Percentiles rank a stretch among this genome's conserved stretches.
Conservation (phyloP, 306 rosid genomes). For the Cicer arietinum region DNA sequence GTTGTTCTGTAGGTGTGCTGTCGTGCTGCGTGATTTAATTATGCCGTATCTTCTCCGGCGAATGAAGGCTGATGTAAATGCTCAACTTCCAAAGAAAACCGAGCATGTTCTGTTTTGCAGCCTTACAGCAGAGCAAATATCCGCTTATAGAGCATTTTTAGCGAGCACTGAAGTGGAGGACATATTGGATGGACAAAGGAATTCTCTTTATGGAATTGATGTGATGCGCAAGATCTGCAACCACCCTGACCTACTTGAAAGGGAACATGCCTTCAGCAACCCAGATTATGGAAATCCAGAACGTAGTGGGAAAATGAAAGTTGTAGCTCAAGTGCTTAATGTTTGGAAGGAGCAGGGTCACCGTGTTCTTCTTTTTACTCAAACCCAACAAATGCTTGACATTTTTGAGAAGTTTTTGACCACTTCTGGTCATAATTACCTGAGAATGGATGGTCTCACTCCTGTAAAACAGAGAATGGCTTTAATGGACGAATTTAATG, state of each 20-base stretch:
- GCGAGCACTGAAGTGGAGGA: conserved; percentile 98
- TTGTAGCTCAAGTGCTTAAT: conserved; percentile 88
- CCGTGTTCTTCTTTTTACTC: conserved; percentile 90
- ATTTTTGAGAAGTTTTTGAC: conserved; percentile 76
- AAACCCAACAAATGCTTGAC: conserved; percentile 96
- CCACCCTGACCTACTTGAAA: conserved; percentile 98
- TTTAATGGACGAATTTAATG: conserved; percentile 92
- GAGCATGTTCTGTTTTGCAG: conserved; percentile 99
- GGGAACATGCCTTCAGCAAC: conserved; percentile 76
- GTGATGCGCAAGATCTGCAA: conserved; percentile 97
- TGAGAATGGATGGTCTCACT: conserved; percentile 96
- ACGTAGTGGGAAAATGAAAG: conserved; percentile 97
- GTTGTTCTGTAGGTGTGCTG: conserved; percentile 82
- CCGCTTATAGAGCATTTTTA: conserved; percentile 93
- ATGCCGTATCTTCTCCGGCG: conserved; percentile 98
- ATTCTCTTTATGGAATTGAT: conserved; percentile 94
- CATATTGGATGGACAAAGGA: conserved; percentile 81
- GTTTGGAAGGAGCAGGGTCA: conserved; percentile 99
- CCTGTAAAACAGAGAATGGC: conserved; percentile 97
- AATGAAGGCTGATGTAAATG: conserved; percentile 96
- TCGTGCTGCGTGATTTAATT: conserved; percentile 90
- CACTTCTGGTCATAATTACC: conserved; percentile 64
- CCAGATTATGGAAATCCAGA: conserved; percentile 96
- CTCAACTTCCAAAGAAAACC: conserved; percentile 92
- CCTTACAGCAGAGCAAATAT: conserved; percentile 82